These are phyloP conservation scores for Chaetomiaceae sp. DNA, from an alignment of 2,329 filamentous ascomycete genomes.

Conservation along the genomic window DNA sequence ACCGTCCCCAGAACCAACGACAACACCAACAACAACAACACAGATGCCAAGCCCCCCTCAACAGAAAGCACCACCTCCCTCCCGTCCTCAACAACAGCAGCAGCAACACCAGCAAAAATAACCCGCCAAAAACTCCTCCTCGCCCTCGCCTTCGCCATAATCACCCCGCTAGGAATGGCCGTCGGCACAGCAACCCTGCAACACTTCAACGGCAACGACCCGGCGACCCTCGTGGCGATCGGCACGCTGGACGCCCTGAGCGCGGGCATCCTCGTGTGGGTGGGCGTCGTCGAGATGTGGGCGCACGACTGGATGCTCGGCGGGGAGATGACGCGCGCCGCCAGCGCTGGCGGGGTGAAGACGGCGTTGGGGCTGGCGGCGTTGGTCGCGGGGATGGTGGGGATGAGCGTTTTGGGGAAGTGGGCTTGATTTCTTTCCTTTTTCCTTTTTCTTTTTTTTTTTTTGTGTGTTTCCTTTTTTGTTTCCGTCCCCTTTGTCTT, in stretches of 20 bases:
- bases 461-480: neutral
- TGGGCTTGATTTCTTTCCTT: slow-evolving; percentile 55
- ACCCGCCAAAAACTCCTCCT: slow-evolving; percentile 55
- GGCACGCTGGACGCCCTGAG: slow-evolving; percentile 70
- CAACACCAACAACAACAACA: neutral
- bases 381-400: slow-evolving; percentile 55
- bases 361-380: slow-evolving; percentile 47
- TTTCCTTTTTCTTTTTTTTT: neutral
- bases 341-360: slow-evolving; percentile 40
- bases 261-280: slow-evolving; percentile 74
- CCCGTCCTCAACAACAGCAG: too few species aligned
- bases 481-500: too few species aligned
- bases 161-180: slow-evolving; percentile 74
- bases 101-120: too few species aligned
- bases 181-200: slow-evolving; percentile 70
- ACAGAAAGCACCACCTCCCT: slow-evolving; percentile 8
- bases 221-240: slow-evolving; percentile 62
- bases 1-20: neutral
- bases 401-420: slow-evolving; percentile 71
- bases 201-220: slow-evolving; percentile 68
- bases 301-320: slow-evolving; percentile 66
- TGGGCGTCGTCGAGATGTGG: slow-evolving; percentile 76
- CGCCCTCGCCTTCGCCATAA: slow-evolving; percentile 59
- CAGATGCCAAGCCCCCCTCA: neutral
- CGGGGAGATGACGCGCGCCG: slow-evolving; percentile 51